Evolutionary conservation across 2,329 filamentous ascomycete species (phyloP).

Genomic region (Fusarium coicis): DNA sequence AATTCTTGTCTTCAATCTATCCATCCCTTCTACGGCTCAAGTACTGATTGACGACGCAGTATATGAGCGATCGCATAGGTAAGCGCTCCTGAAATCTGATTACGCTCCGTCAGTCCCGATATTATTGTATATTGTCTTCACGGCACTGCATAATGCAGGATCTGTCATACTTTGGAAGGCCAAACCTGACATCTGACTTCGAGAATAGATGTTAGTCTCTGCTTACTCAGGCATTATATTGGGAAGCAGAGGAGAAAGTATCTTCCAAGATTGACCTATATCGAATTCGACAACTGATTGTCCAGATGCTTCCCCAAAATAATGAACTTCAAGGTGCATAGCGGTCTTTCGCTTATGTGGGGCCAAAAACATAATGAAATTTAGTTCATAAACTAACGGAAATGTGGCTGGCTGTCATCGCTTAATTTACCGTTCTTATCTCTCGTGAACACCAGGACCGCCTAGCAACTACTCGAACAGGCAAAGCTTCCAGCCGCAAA

Average conservation of each 20-base stretch:
- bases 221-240: too few relatives aligned
- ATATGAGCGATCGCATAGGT: too few relatives aligned
- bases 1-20: not conserved
- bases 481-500: too few relatives aligned
- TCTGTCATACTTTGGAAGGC: not conserved
- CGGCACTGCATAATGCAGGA: not conserved
- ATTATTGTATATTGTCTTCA: not conserved
- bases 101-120: too few relatives aligned
- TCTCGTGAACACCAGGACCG: not conserved
- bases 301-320: not conserved
- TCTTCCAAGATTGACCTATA: not conserved
- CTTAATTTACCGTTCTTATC: not conserved
- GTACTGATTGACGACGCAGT: too few relatives aligned
- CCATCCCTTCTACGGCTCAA: too few relatives aligned
- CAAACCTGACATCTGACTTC: not conserved
- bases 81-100: not conserved
- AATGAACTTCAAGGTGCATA: not conserved
- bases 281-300: too few relatives aligned
- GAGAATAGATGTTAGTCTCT: too few relatives aligned
- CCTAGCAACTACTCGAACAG: too few relatives aligned
- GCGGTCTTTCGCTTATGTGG: too few relatives aligned
- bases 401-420: not conserved
- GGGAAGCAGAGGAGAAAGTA: too few relatives aligned
- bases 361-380: not conserved
- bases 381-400: not conserved